Evolutionary conservation across 169 alveolate species (phyloP).

Genomic region (Neospora caninum): DNA sequence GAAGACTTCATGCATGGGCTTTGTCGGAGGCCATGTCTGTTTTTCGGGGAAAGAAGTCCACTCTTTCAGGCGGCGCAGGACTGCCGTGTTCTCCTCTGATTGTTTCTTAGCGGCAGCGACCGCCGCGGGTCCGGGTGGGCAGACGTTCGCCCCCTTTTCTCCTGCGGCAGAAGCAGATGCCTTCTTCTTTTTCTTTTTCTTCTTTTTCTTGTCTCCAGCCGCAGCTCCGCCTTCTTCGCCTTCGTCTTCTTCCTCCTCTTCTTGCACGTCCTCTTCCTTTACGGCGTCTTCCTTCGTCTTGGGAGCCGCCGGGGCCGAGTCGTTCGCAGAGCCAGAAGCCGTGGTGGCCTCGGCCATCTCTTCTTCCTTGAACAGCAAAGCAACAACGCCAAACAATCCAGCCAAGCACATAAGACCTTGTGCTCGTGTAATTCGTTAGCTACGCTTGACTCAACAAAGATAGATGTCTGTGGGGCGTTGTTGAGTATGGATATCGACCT

Average conservation of each 20-base stretch:
- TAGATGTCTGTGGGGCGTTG: too few relatives aligned
- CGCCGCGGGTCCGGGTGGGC: constrained; percentile 8
- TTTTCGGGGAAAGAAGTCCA: constrained; percentile 76
- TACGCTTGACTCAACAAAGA: too few relatives aligned
- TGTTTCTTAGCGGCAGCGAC: background rate
- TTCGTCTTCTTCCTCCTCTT: constrained; percentile 21
- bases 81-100: constrained; percentile 77
- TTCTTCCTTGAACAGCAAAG: background rate
- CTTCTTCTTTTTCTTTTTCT: constrained; percentile 64
- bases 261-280: background rate
- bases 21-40: constrained; percentile 84
- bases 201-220: constrained; percentile 58
- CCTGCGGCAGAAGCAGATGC: background rate
- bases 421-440: too few relatives aligned
- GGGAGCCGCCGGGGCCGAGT: background rate
- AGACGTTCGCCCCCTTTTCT: background rate
- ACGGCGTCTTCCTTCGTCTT: background rate
- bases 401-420: too few relatives aligned
- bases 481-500: too few relatives aligned
- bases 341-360: background rate
- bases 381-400: background rate
- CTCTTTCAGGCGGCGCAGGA: constrained; percentile 75
- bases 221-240: background rate
- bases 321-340: background rate
- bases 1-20: constrained; percentile 77